Conservation (phyloP, 2,329 filamentous ascomycete species). For the Ramularia collo-cygni region DNA sequence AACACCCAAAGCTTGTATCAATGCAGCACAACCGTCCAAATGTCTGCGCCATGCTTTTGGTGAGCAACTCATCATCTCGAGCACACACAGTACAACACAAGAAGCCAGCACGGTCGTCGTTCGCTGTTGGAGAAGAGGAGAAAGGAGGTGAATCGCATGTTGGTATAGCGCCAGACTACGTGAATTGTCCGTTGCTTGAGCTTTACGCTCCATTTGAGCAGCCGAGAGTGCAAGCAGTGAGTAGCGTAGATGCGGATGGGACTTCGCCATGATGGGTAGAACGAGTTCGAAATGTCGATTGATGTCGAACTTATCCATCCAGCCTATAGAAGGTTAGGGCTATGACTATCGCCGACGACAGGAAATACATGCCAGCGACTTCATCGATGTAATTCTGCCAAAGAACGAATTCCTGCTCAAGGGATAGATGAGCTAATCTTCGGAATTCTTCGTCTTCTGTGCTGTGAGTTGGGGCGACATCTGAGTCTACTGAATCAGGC, state of each 20-base stretch:
- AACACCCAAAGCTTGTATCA: slow-evolving; percentile 47
- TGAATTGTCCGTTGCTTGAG: slow-evolving; percentile 37
- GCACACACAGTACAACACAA: slow-evolving; percentile 42
- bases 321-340: slow-evolving; percentile 27
- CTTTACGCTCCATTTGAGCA: slow-evolving; percentile 47
- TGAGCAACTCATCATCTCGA: slow-evolving; percentile 45
- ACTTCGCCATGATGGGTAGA: slow-evolving; percentile 44
- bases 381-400: slow-evolving; percentile 45
- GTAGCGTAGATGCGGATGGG: slow-evolving; percentile 41
- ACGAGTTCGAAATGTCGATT: slow-evolving; percentile 47
- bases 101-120: slow-evolving; percentile 43
- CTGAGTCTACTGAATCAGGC: slow-evolving; percentile 3
- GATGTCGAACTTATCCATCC: slow-evolving; percentile 53
- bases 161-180: slow-evolving; percentile 50
- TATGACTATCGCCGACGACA: no score
- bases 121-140: slow-evolving; percentile 37
- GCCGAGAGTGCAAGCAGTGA: slow-evolving; percentile 50
- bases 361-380: slow-evolving; percentile 31
- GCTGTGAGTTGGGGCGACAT: slow-evolving; percentile 1
- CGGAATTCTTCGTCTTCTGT: slow-evolving; percentile 19
- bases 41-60: slow-evolving; percentile 49
- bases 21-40: slow-evolving; percentile 49
- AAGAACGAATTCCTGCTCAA: slow-evolving; percentile 25
- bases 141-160: slow-evolving; percentile 42
- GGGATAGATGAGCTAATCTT: slow-evolving; percentile 22